These are phyloP conservation scores for Diaporthe caulivora DNA, from an alignment of 2,329 filamentous ascomycete species.

Conservation along the genomic window DNA sequence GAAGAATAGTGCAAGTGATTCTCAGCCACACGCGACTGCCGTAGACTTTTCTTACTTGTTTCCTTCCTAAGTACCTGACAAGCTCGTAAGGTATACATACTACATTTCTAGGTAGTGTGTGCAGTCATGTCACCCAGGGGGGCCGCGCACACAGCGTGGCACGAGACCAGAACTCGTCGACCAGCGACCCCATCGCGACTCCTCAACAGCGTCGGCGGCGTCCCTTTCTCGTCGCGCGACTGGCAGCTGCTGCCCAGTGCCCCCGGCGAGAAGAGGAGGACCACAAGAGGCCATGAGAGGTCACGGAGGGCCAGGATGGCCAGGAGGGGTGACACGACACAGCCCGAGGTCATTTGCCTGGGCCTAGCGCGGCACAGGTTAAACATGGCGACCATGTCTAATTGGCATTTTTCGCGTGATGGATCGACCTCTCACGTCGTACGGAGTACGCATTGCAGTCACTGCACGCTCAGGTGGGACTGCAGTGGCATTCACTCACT, in stretches of 20 bases:
- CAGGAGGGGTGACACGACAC: slow-evolving; percentile 32
- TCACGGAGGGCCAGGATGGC: not conserved
- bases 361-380: slow-evolving; percentile 38
- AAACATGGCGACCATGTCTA: slow-evolving; percentile 23
- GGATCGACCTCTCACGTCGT: slow-evolving; percentile 35
- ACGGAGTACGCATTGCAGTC: no score
- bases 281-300: not conserved
- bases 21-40: slow-evolving; percentile 6
- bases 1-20: not conserved
- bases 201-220: slow-evolving; percentile 14
- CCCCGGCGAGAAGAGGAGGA: not conserved
- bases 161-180: not conserved
- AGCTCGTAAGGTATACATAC: no score
- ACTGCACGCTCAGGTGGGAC: no score
- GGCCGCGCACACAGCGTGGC: not conserved
- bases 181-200: not conserved
- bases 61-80: no score
- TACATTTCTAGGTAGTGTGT: no score
- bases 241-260: not conserved
- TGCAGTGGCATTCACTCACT: not conserved
- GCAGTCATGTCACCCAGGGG: not conserved
- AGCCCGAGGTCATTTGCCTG: slow-evolving; percentile 24
- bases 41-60: not conserved
- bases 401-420: slow-evolving; percentile 35
- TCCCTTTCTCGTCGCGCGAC: slow-evolving; percentile 1